Percentiles rank a stretch among this genome's conserved stretches.
Evolutionary conservation across 768 basidiomycete species (phyloP).

Genomic region (Ramaria sp.): DNA sequence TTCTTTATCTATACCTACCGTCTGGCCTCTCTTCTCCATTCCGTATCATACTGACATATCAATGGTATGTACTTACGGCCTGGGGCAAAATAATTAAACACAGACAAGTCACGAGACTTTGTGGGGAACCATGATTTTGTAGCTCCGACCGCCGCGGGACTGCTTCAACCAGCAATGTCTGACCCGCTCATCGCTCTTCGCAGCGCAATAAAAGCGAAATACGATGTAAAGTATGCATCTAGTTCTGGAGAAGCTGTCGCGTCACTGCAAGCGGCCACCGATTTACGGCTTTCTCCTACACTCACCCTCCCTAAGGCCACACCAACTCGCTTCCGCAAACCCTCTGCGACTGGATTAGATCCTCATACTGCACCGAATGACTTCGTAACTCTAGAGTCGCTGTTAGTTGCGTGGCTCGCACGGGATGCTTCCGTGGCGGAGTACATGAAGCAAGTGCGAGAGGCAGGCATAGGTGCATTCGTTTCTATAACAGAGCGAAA

Average conservation of each 20-base stretch:
- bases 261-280: constrained; percentile 47
- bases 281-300: constrained; percentile 46
- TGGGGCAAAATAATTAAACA: no score
- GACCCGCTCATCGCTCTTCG: constrained; percentile 52
- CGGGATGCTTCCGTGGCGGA: constrained; percentile 67
- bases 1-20: no score
- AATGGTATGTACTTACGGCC: neutral
- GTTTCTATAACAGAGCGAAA: constrained; percentile 86
- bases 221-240: constrained; percentile 38
- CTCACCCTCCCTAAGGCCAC: constrained; percentile 57
- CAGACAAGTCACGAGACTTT: no score
- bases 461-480: constrained; percentile 58
- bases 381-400: constrained; percentile 69
- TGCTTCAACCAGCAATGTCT: neutral
- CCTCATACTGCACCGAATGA: constrained; percentile 33
- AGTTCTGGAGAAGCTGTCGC: constrained; percentile 28
- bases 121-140: neutral
- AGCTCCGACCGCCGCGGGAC: neutral
- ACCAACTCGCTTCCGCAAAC: constrained; percentile 71
- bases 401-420: constrained; percentile 78
- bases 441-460: constrained; percentile 80
- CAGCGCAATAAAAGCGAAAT: constrained; percentile 49
- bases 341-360: constrained; percentile 33
- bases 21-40: no score
- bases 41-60: no score